Percentiles rank a stretch among this genome's conserved stretches.
These are phyloP conservation scores for Ascochyta fabae DNA, from an alignment of 2,329 filamentous ascomycete species.

Conservation along the genomic window DNA sequence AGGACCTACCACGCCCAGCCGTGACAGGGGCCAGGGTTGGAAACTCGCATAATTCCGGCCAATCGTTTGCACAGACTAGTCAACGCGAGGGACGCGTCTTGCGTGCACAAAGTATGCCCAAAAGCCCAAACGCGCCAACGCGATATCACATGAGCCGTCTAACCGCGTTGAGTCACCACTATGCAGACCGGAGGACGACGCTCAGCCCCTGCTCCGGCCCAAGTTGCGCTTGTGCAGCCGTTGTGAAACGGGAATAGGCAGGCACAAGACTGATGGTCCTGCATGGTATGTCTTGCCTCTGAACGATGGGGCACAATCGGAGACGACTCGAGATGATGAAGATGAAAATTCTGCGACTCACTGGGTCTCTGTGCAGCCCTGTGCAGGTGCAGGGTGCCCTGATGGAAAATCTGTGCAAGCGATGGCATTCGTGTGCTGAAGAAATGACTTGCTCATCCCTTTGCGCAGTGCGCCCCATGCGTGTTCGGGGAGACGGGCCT, in stretches of 20 bases:
- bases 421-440: slow-evolving; percentile 14
- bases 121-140: slow-evolving; percentile 36
- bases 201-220: slow-evolving; percentile 30
- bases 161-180: slow-evolving; percentile 28
- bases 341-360: slow-evolving; percentile 16
- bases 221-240: slow-evolving; percentile 36
- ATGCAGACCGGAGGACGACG: slow-evolving; percentile 30
- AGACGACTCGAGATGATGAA: slow-evolving; percentile 13
- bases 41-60: slow-evolving; percentile 42
- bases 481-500: slow-evolving; percentile 18
- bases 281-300: slow-evolving; percentile 1
- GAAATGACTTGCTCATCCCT: slow-evolving; percentile 24
- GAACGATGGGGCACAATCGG: slow-evolving; percentile 9
- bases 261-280: slow-evolving; percentile 29
- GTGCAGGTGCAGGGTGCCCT: slow-evolving; percentile 6
- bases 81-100: slow-evolving; percentile 10
- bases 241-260: slow-evolving; percentile 39
- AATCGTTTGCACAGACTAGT: slow-evolving; percentile 30
- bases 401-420: slow-evolving; percentile 13
- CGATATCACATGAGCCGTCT: slow-evolving; percentile 48
- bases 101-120: slow-evolving; percentile 26
- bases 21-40: slow-evolving; percentile 34
- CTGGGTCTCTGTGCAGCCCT: slow-evolving; percentile 11
- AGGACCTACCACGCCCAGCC: slow-evolving; percentile 16
- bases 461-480: slow-evolving; percentile 32